phyloP scores from a whole-genome alignment of 441 rosid genomes.

The Corymbia calophylla region DNA sequence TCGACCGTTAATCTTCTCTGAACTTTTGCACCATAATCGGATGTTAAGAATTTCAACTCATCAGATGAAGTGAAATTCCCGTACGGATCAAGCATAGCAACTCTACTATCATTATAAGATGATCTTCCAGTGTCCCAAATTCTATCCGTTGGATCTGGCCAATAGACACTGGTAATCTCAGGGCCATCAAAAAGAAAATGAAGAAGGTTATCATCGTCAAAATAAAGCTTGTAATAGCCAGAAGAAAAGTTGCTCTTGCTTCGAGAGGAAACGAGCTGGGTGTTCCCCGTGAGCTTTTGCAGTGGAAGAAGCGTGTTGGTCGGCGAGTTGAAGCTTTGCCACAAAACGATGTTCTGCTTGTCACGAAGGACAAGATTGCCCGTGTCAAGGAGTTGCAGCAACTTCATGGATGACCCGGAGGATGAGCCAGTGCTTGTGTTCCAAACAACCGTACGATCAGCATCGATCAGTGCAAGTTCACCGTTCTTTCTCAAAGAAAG shows the following conservation, averaged over 20 bases:
- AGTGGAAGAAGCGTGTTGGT: conserved; percentile 4
- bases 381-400: neutral
- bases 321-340: conserved; percentile 7
- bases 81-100: neutral
- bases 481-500: conserved; percentile 13
- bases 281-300: neutral
- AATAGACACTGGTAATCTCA: neutral
- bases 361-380: neutral
- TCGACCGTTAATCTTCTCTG: neutral
- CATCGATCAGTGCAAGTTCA: conserved; percentile 17
- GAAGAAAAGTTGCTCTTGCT: neutral
- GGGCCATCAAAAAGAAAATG: neutral
- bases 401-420: neutral
- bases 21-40: neutral
- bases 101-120: neutral
- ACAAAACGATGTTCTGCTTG: neutral
- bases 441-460: conserved; percentile 12
- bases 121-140: neutral
- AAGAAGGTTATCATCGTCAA: neutral
- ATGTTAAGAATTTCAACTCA: neutral
- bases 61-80: neutral
- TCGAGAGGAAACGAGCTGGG: neutral
- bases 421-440: neutral
- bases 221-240: neutral
- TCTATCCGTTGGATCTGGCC: neutral